Evolutionary conservation across 495 filamentous ascomycete species (phyloP).

Genomic region (Aspergillus sclerotioniger): DNA sequence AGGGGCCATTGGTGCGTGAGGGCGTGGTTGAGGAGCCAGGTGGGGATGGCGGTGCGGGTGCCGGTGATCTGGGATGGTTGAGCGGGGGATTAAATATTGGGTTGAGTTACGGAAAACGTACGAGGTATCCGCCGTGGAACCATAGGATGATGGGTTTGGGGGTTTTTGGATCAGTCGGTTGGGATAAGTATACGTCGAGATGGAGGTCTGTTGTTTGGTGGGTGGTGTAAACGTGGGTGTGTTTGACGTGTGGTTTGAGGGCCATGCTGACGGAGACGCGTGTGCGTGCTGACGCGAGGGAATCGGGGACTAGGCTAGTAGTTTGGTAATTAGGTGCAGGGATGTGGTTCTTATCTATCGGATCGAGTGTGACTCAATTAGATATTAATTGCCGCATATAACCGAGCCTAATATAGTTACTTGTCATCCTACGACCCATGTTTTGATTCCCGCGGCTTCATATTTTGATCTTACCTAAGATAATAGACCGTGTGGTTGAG

Average conservation of each 20-base stretch:
- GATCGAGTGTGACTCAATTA: no score
- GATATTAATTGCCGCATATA: no score
- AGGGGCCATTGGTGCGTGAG: not conserved
- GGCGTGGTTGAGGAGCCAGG: not conserved
- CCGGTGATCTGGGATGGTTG: not conserved
- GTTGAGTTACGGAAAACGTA: not conserved
- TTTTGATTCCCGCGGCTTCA: no score
- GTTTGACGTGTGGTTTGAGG: not conserved
- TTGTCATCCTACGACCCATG: no score
- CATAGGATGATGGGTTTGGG: not conserved
- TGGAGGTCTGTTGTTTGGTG: not conserved
- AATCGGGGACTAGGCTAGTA: no score
- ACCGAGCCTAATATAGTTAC: no score
- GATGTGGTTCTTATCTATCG: no score
- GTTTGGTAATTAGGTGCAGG: no score
- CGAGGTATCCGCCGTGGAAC: slow-evolving; percentile 2
- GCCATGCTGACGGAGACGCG: no score
- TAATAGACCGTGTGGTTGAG: no score
- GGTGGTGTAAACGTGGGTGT: slow-evolving; percentile 1
- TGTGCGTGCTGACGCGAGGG: no score
- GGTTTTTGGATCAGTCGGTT: not conserved
- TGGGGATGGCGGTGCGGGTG: not conserved
- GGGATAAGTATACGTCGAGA: not conserved
- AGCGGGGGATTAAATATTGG: not conserved
- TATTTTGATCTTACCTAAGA: no score